Conservation (phyloP, 2,329 filamentous ascomycete genomes). For the Canariomyces notabilis region DNA sequence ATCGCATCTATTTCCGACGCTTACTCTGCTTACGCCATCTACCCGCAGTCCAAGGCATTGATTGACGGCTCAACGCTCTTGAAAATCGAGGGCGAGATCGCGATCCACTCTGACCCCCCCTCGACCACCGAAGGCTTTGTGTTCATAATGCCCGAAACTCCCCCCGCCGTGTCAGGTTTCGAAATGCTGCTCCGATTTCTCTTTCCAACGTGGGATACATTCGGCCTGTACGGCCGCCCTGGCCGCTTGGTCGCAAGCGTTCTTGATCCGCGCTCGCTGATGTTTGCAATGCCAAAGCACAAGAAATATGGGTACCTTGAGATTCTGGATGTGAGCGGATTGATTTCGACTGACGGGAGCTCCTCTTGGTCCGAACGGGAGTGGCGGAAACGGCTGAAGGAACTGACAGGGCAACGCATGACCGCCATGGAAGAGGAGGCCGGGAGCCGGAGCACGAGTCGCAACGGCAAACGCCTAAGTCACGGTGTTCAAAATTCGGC, state of each 20-base stretch:
- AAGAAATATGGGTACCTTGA: slow-evolving; percentile 87
- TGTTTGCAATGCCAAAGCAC: slow-evolving; percentile 96
- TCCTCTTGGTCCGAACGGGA: slow-evolving; percentile 76
- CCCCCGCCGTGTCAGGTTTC: slow-evolving; percentile 87
- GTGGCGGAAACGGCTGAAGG: slow-evolving; percentile 86
- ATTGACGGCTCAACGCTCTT: slow-evolving; percentile 92
- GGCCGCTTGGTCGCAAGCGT: slow-evolving; percentile 81
- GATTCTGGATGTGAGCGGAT: slow-evolving; percentile 71
- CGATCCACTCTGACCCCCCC: slow-evolving; percentile 74
- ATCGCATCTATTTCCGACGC: slow-evolving; percentile 90
- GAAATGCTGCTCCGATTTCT: slow-evolving; percentile 92
- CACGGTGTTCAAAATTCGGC: slow-evolving; percentile 37
- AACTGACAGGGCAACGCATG: slow-evolving; percentile 77
- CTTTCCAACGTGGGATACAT: slow-evolving; percentile 91
- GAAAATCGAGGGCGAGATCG: slow-evolving; percentile 88
- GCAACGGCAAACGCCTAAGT: slow-evolving; percentile 53
- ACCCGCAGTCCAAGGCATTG: slow-evolving; percentile 87
- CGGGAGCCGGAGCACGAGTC: slow-evolving; percentile 49
- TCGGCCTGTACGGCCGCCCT: slow-evolving; percentile 84
- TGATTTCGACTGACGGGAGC: slow-evolving; percentile 76
- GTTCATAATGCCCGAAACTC: slow-evolving; percentile 94
- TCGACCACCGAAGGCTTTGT: slow-evolving; percentile 86
- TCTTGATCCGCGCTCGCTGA: slow-evolving; percentile 80
- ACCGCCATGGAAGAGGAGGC: slow-evolving; percentile 53
- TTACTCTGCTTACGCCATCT: slow-evolving; percentile 90